Evolutionary conservation across 768 basidiomycete genomes (phyloP), one percentile per base, ranked within the genome.

Genomic region (Chiua virens): DNA sequence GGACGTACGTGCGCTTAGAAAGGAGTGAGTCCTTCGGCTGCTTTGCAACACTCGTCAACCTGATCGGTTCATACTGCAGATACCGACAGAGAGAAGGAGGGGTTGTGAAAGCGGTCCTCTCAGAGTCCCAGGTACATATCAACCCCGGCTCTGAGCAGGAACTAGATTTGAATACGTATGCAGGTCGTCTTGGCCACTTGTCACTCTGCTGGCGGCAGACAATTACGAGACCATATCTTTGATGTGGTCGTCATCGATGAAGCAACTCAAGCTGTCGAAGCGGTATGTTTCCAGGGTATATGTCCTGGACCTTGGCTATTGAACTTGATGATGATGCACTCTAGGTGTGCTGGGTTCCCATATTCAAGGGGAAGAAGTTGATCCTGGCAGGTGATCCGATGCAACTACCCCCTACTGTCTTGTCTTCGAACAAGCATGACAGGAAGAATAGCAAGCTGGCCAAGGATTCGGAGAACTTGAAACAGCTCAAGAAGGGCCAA

Each of bases 241-340:
- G 97, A 99, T 64, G 88, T 96, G 0, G 83, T 94, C 11, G 87
- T 99, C 41, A 95, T 99, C 47, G 97, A 99, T 58, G 97, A 99
- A 71, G 97, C 97, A 0, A 98, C 97, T 0, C 97, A 98, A 67
- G 96, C 95, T 4, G 64, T 97, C 14, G 96, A 99, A 72, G 92
- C 94, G 21, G 94, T 94, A 63, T 52, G 81, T 66, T 17, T 11
- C 18, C n/a, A 17, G 7, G 21, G 34, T 27, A 20, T 5, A 36
- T 27, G 0, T 18, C 14, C 23, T 8, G 10, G 30, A 11, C 34
- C 34, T 39, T 25, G 20, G 9, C 4, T 3, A 3, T 47, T 59
- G 15, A 58, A 36, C 6, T 22, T 9, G 23, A 17, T n/a, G n/a
- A n/a, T n/a, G n/a, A n/a, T 30, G 25, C 22, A n/a, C 25, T 46